These are phyloP conservation scores for Pulveroboletus sp. DNA, from an alignment of 768 basidiomycete species.

Conservation along the genomic window DNA sequence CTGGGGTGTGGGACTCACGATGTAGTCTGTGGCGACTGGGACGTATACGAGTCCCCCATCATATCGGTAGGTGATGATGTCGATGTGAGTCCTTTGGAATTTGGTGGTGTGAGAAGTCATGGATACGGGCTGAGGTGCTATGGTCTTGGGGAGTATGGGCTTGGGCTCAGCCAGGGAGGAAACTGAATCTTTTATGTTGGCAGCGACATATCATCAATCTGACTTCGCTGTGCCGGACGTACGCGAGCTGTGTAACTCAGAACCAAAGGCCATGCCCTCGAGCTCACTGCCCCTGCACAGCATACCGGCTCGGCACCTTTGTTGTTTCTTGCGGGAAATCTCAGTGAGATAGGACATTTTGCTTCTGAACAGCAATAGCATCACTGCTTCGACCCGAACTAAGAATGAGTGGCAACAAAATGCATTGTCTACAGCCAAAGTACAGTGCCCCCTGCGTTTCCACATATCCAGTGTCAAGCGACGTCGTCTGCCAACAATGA, in stretches of 20 bases:
- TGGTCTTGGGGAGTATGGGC: no score
- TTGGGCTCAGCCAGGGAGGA: neutral
- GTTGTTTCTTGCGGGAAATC: neutral
- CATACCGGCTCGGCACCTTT: no score
- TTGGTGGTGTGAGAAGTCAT: conserved; percentile 5
- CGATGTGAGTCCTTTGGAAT: conserved; percentile 7
- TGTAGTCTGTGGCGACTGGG: conserved; percentile 37
- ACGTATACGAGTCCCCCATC: conserved; percentile 47
- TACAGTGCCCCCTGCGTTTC: neutral
- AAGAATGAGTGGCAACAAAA: neutral
- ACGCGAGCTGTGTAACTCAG: no score
- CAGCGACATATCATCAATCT: neutral
- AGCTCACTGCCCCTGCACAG: neutral
- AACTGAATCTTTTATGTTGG: neutral
- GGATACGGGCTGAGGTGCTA: no score
- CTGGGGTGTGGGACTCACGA: conserved; percentile 31
- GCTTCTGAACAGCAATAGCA: neutral
- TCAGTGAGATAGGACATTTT: neutral
- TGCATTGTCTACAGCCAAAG: neutral
- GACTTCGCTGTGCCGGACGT: no score
- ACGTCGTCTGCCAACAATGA: conserved; percentile 39
- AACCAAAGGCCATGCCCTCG: no score
- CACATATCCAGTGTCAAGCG: conserved; percentile 21
- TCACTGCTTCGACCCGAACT: no score
- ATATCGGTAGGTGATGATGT: conserved; percentile 49